Evolutionary conservation across 2,329 filamentous ascomycete species (phyloP), one percentile per base, ranked within the genome.

Genomic region (Peltaster fructicola): DNA sequence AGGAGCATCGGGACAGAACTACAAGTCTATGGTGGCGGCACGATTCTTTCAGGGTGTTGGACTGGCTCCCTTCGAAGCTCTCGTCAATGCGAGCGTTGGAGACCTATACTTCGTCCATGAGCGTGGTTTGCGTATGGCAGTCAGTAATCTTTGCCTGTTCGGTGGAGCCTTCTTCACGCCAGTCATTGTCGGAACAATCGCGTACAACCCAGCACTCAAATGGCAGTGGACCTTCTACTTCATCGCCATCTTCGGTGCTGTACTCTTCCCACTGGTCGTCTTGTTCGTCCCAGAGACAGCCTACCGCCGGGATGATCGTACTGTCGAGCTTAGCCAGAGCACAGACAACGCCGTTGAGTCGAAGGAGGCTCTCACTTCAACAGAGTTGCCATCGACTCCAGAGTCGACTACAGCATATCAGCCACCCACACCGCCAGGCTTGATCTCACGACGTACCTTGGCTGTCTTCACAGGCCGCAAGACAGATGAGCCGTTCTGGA

Each of bases 221-320:
- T 91, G 81, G 74, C 56, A 67, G 45, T 92, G 81, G 82, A 75
- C 73, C 0, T 93, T 93, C 44, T 81, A 84, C 49, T 65, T 93
- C 20, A 69, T 91, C 8, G 69, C 81, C 30, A 92, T 93, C 37
- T 90, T 92, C 51, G 65, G 71, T 21, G 79, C 62, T 4, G 60
- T 57, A 5, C 67, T 73, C 27, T 53, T 93, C 4, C 72, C 80
- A 0, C 53, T 75, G 7, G 56, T 92, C 11, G 56, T 88, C 31
- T 65, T 91, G 35, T 69, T 84, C 35, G 79, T 79, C 23, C 85
- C 85, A 0, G 85, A 93, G 52, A 91, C 79, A 1, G 71, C 81
- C 1, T 93, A 70, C 45, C 61, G 61, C 17, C 66, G 84, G 14
- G 66, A 76, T 6, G 52, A 22, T 7, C n/a, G n/a, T n/a, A n/a